These are phyloP conservation scores for Cadophora gregata DNA, from an alignment of 2,329 filamentous ascomycete species.

Conservation along the genomic window DNA sequence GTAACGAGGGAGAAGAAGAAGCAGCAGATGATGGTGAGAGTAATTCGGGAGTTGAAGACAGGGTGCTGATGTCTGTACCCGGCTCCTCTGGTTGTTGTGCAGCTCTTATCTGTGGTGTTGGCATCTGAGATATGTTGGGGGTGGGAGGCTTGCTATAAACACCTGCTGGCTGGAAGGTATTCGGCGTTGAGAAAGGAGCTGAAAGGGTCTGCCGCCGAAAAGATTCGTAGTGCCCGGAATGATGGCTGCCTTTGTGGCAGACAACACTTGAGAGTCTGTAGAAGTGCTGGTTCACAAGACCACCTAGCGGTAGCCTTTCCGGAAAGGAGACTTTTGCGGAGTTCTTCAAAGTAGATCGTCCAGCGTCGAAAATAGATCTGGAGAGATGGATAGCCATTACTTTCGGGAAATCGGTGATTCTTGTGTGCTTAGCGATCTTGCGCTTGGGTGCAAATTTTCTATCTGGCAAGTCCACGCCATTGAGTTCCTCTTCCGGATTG, in stretches of 20 bases:
- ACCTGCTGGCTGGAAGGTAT: constrained; percentile 76
- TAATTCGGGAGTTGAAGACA: constrained; percentile 40
- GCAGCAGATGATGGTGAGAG: constrained; percentile 39
- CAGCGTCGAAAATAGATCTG: constrained; percentile 85
- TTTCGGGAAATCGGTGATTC: constrained; percentile 86
- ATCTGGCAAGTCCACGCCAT: constrained; percentile 77
- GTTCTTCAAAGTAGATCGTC: constrained; percentile 85
- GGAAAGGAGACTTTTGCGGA: constrained; percentile 93
- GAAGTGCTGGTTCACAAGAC: constrained; percentile 75
- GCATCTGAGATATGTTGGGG: constrained; percentile 37
- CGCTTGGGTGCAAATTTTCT: constrained; percentile 77
- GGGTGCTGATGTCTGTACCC: constrained; percentile 34
- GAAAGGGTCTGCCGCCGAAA: constrained; percentile 86
- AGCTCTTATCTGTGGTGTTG: constrained; percentile 45
- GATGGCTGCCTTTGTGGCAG: constrained; percentile 93
- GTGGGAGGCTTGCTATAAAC: constrained; percentile 57
- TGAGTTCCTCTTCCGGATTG: constrained; percentile 79
- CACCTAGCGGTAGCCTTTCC: constrained; percentile 82
- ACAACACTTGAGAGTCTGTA: constrained; percentile 89
- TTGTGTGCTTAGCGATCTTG: constrained; percentile 84
- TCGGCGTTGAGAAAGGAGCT: constrained; percentile 81
- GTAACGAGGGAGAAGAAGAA: constrained; percentile 38
- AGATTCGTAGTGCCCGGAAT: constrained; percentile 96
- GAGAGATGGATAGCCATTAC: constrained; percentile 92
- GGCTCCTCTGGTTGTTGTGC: constrained; percentile 40